Conservation (phyloP, 257 asterid genomes). For the Penstemon newberryi region DNA sequence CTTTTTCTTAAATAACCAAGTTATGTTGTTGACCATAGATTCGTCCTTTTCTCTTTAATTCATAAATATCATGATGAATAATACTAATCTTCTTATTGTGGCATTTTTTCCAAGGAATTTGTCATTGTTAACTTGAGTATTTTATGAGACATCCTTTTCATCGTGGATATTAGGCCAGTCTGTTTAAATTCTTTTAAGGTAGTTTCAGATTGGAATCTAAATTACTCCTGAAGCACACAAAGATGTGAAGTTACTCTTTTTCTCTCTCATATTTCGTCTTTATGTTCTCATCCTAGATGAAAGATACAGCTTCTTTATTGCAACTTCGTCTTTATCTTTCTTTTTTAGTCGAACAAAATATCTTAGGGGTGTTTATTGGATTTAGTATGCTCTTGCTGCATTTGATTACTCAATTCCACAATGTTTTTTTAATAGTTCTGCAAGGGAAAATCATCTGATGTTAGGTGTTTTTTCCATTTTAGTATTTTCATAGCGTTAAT, state of each 20-base stretch:
- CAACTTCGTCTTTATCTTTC: constrained; percentile 24
- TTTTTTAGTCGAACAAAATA: constrained; percentile 11
- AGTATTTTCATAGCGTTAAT: neutral
- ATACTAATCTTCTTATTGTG: neutral
- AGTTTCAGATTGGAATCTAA: constrained; percentile 4
- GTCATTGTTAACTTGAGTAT: neutral
- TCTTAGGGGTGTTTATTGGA: constrained; percentile 15
- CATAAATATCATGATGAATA: neutral
- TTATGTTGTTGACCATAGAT: constrained; percentile 27
- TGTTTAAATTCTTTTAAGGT: constrained; percentile 12
- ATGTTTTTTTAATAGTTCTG: neutral
- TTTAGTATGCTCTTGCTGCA: constrained; percentile 11
- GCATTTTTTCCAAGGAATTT: constrained; percentile 7
- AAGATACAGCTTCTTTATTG: constrained; percentile 22
- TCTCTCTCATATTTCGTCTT: constrained; percentile 20
- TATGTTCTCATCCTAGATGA: constrained; percentile 23
- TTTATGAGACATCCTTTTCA: neutral
- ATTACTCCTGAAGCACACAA: constrained; percentile 13
- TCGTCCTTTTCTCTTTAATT: constrained; percentile 19
- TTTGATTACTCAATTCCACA: constrained; percentile 4
- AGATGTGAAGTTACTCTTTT: constrained; percentile 17
- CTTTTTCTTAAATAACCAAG: constrained; percentile 18
- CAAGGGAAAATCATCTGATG: neutral
- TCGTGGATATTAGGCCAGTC: constrained; percentile 13
- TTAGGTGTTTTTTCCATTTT: constrained; percentile 4